Percentiles rank a stretch among this genome's conserved stretches.
Evolutionary conservation across 176 grass and related monocot genomes (phyloP).

Genomic region (bread wheat (Triticum aestivum)): IWGSC_CS_RefSeq_v2.1 NC_057811.1:6904111-6904610

Average conservation of each 20-base stretch:
- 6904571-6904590: neutral
- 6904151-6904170: neutral
- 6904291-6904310: too few species aligned
- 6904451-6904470: too few species aligned
- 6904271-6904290: too few species aligned
- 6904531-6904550: neutral
- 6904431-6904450: too few species aligned
- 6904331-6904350: too few species aligned
- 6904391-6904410: too few species aligned
- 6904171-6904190: neutral
- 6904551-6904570: neutral
- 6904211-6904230: neutral
- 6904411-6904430: too few species aligned
- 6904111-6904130: neutral
- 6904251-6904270: too few species aligned
- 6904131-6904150: neutral
- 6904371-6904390: too few species aligned
- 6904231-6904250: too few species aligned
- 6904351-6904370: too few species aligned
- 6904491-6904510: neutral
- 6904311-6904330: too few species aligned
- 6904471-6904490: neutral
- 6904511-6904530: neutral
- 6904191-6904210: neutral
- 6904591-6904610: neutral